Percentiles rank a stretch among this genome's conserved stretches.
Evolutionary conservation across 2,329 filamentous ascomycete species (phyloP).

Genomic region (Ophiostoma fasciatum): DNA sequence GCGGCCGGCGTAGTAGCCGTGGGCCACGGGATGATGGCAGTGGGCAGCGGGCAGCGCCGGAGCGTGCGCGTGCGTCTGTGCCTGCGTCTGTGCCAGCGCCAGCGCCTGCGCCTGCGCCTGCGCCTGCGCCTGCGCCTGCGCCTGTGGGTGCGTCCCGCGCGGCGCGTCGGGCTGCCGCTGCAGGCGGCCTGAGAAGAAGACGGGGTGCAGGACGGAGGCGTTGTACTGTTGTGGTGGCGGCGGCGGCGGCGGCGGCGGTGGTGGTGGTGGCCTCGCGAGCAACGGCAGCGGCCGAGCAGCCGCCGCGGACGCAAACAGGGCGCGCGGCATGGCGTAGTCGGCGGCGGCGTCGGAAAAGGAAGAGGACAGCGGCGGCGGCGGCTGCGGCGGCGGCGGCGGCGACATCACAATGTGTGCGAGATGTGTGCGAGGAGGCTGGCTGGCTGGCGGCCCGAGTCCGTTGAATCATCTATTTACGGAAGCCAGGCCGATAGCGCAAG

Average conservation of each 20-base stretch:
- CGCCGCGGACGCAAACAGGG: constrained; percentile 3
- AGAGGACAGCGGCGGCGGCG: background rate
- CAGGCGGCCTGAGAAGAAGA: constrained; percentile 57
- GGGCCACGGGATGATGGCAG: constrained; percentile 32
- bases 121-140: too few relatives aligned
- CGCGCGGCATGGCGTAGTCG: constrained; percentile 3
- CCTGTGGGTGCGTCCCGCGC: too few relatives aligned
- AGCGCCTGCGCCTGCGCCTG: too few relatives aligned
- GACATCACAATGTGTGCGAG: too few relatives aligned
- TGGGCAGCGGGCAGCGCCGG: too few relatives aligned
- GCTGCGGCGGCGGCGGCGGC: background rate
- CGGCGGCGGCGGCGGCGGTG: background rate
- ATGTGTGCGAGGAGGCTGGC: too few relatives aligned
- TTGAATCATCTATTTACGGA: too few relatives aligned
- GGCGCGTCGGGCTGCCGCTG: constrained; percentile 23
- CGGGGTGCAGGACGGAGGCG: constrained; percentile 50
- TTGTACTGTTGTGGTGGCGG: constrained; percentile 21
- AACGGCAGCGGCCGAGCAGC: too few relatives aligned
- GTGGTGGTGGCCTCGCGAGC: constrained; percentile 14
- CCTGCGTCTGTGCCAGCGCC: too few relatives aligned
- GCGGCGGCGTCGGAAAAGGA: constrained; percentile 1
- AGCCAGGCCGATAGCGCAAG: too few relatives aligned
- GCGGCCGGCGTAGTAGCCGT: constrained; percentile 34
- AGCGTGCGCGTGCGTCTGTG: too few relatives aligned
- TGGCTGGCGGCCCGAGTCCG: too few relatives aligned